Percentiles rank a stretch among this genome's conserved stretches.
phyloP scores from a whole-genome alignment of 371 early-diverging fungal genomes.

The Zychaea mexicana region DNA sequence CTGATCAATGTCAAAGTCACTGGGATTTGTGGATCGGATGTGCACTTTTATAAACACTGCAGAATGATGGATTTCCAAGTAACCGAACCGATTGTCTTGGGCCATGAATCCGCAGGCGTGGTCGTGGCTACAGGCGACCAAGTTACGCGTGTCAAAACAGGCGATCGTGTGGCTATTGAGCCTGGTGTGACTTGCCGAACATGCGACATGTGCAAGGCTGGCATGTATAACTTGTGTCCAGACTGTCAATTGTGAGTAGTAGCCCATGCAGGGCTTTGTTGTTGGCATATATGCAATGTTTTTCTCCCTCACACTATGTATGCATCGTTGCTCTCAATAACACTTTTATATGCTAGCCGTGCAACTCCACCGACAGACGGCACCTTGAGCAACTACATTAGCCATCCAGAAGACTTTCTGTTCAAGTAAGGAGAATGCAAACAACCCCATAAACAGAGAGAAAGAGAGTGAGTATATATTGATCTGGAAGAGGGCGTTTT shows the following conservation, averaged over 20 bases:
- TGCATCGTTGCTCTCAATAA: too few relatives aligned
- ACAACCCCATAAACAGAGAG: background rate
- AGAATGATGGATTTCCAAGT: slow-evolving; percentile 36
- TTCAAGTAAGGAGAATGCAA: slow-evolving; percentile 38
- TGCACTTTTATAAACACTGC: slow-evolving; percentile 46
- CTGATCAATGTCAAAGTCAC: slow-evolving; percentile 48
- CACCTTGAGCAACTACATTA: slow-evolving; percentile 45
- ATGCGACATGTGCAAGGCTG: slow-evolving; percentile 52
- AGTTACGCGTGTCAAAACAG: slow-evolving; percentile 59
- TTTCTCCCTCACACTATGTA: too few relatives aligned
- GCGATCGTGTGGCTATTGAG: slow-evolving; percentile 66
- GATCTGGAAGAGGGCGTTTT: too few relatives aligned
- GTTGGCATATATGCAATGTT: too few relatives aligned
- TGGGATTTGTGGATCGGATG: slow-evolving; percentile 53
- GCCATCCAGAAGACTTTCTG: slow-evolving; percentile 45
- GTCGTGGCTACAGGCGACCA: slow-evolving; percentile 57
- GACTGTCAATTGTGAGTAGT: slow-evolving; percentile 40
- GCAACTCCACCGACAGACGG: slow-evolving; percentile 56
- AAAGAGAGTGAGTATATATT: too few relatives aligned
- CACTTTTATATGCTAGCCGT: too few relatives aligned
- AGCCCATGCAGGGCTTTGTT: background rate
- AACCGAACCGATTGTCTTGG: slow-evolving; percentile 63
- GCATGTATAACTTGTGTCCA: slow-evolving; percentile 51
- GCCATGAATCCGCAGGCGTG: slow-evolving; percentile 78
- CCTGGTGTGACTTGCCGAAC: slow-evolving; percentile 72